Conservation (phyloP, 1,284 basidiomycete species). For the Phylloporus sp. region DNA sequence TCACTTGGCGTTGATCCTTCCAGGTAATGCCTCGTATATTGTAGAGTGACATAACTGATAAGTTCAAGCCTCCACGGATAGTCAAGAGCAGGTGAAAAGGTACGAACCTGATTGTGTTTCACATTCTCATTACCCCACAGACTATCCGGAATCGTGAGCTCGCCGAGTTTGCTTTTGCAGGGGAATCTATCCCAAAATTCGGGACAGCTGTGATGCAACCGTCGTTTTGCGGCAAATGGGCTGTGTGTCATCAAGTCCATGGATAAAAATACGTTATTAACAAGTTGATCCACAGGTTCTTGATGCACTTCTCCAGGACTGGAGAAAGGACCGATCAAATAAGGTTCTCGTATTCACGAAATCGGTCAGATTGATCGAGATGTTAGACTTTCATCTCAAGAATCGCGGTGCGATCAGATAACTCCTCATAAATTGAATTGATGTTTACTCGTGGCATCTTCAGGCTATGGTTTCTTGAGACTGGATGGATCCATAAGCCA, state of each 20-base stretch:
- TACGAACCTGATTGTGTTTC: not conserved
- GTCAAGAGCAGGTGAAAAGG: conserved; percentile 57
- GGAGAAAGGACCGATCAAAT: conserved; percentile 66
- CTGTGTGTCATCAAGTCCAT: conserved; percentile 45
- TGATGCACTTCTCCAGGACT: conserved; percentile 63
- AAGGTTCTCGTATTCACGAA: conserved; percentile 89
- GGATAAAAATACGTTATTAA: not conserved
- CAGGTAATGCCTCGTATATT: conserved; percentile 48
- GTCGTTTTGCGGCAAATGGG: conserved; percentile 85
- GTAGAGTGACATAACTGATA: conserved; percentile 5
- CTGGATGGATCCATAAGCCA: conserved; percentile 76
- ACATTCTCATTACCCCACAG: conserved; percentile 37
- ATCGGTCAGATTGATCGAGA: conserved; percentile 80
- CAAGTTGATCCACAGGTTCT: conserved; percentile 54
- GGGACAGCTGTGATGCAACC: conserved; percentile 62
- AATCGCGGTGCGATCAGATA: conserved; percentile 45
- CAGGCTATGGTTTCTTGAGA: conserved; percentile 68
- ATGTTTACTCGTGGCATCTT: not conserved
- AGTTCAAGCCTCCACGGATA: conserved; percentile 59
- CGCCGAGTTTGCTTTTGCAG: conserved; percentile 58
- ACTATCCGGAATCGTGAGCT: conserved; percentile 61
- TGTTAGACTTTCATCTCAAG: conserved; percentile 74
- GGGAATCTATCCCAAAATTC: conserved; percentile 59
- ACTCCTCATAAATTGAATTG: not conserved
- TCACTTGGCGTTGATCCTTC: conserved; percentile 81